Base-by-base conservation (phyloP, 441 rosid genomes). In the Populus hybrid region DNA sequence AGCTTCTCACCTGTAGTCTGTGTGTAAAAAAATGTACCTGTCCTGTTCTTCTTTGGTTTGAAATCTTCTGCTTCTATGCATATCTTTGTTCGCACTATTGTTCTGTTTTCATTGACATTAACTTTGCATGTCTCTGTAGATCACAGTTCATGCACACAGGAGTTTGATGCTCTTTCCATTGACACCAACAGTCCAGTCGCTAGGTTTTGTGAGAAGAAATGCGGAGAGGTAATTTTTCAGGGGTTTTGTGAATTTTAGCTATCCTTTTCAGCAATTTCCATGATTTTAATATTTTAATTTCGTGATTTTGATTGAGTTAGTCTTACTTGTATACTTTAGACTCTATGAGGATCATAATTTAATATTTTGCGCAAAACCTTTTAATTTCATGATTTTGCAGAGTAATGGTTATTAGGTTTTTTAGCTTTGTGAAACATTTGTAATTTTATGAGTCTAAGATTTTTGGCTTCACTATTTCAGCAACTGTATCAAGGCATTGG, bases 1-100 rank as follows among this genome's bases (percentile, higher is more conserved):
- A n/a, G n/a, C n/a, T n/a, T n/a, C n/a, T n/a, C n/a, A n/a, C n/a
- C 65, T 95, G 99, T 84, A 82, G 84, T 81, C 78, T 94, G 83
- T 95, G 98, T 75, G 92, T 86, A 82, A 91, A 88, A 92, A 95
- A 79, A 92, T 95, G 99, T 95, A 85, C 71, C 6, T 21, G 56
- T 40, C 36, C 75, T 77, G 84, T 29, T 29, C 31, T 74, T 29
- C 64, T 79, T 65, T 59, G 70, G 11, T 74, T 80, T 85, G 31
- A 42, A 66, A 69, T 73, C 78, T 70, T 77, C 72, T 76, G 66
- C 23, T 73, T 33, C 29, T 31, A 74, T 72, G 53, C 45, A 70
- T 76, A 64, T 18, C 9, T 35, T 53, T 35, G 28, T 40, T 76
- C 71, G 64, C 68, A 28, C 69, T 73, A 16, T 50, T 50, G 59